These are phyloP conservation scores for Magnaporthiopsis rhizophila DNA, from an alignment of 2,329 filamentous ascomycete species.

Conservation along the genomic window DNA sequence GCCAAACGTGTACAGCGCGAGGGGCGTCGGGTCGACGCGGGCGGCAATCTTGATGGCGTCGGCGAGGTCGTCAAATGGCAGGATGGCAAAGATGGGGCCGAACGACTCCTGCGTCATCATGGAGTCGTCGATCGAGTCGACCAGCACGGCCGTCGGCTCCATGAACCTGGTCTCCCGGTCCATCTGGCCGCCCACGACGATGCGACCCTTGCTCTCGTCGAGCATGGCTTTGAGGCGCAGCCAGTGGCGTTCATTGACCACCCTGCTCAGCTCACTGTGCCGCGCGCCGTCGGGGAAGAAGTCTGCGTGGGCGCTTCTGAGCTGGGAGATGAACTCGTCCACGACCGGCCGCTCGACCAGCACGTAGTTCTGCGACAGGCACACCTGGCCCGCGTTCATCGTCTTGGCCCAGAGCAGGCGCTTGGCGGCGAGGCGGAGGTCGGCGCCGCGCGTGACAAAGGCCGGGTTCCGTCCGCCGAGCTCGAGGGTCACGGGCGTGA, in stretches of 20 bases:
- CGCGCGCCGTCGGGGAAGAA: slow-evolving; percentile 81
- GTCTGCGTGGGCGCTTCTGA: slow-evolving; percentile 62
- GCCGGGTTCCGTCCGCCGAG: slow-evolving; percentile 88
- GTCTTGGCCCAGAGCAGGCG: slow-evolving; percentile 85
- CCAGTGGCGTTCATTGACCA: slow-evolving; percentile 76
- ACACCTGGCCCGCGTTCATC: slow-evolving; percentile 82
- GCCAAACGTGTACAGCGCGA: slow-evolving; percentile 81
- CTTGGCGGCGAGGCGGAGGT: slow-evolving; percentile 72
- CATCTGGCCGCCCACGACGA: slow-evolving; percentile 77
- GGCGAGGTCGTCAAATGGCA: slow-evolving; percentile 72
- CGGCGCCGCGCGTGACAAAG: slow-evolving; percentile 77
- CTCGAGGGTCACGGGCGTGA: slow-evolving; percentile 85
- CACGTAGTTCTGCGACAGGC: slow-evolving; percentile 87
- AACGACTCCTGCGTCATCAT: slow-evolving; percentile 83
- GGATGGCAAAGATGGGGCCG: slow-evolving; percentile 80
- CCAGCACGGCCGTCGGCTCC: slow-evolving; percentile 84
- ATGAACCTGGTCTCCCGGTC: slow-evolving; percentile 78
- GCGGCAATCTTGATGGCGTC: slow-evolving; percentile 80
- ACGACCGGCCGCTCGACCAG: slow-evolving; percentile 71
- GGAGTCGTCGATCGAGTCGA: slow-evolving; percentile 65
- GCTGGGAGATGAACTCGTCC: slow-evolving; percentile 61
- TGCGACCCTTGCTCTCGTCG: slow-evolving; percentile 73
- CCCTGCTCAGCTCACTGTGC: slow-evolving; percentile 71
- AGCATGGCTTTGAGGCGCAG: slow-evolving; percentile 82
- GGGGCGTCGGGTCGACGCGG: slow-evolving; percentile 70